Conservation (phyloP, 805 yeast genomes). For the Lipomyces orientalis region DNA sequence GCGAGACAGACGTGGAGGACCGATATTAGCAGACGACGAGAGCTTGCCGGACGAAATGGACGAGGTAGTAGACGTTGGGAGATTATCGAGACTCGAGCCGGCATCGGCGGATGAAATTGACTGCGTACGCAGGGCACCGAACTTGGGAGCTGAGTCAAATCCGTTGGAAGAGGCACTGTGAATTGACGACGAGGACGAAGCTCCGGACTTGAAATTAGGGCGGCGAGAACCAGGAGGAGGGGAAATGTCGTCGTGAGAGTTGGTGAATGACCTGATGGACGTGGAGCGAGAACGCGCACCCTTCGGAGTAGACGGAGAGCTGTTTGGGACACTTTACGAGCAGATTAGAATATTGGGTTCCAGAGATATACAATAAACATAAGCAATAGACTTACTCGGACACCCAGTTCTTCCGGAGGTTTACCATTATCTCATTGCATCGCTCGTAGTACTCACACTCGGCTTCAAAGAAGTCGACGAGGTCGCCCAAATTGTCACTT, state of each 20-base stretch:
- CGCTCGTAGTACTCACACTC: constrained; percentile 37
- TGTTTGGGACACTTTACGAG: not conserved
- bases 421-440: constrained; percentile 28
- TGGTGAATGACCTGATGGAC: constrained; percentile 20
- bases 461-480: constrained; percentile 37
- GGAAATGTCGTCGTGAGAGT: constrained; percentile 21
- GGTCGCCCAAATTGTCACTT: constrained; percentile 28
- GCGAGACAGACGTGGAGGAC: constrained; percentile 33
- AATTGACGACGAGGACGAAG: constrained; percentile 23
- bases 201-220: constrained; percentile 24
- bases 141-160: constrained; percentile 14
- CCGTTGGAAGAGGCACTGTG: constrained; percentile 17
- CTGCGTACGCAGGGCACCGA: constrained; percentile 17
- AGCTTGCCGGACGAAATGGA: constrained; percentile 31
- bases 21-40: constrained; percentile 16
- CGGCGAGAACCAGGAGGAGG: constrained; percentile 29
- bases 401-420: constrained; percentile 34
- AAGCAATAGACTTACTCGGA: constrained; percentile 16
- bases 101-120: constrained; percentile 14
- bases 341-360: not conserved
- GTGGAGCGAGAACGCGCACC: constrained; percentile 29
- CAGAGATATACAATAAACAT: not conserved
- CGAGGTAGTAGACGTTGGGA: constrained; percentile 1
- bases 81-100: not conserved
- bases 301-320: constrained; percentile 27